Evolutionary conservation across 179 eudicot species (phyloP), one percentile per base, ranked within the genome.

Genomic region (Gypsophila paniculata): DNA sequence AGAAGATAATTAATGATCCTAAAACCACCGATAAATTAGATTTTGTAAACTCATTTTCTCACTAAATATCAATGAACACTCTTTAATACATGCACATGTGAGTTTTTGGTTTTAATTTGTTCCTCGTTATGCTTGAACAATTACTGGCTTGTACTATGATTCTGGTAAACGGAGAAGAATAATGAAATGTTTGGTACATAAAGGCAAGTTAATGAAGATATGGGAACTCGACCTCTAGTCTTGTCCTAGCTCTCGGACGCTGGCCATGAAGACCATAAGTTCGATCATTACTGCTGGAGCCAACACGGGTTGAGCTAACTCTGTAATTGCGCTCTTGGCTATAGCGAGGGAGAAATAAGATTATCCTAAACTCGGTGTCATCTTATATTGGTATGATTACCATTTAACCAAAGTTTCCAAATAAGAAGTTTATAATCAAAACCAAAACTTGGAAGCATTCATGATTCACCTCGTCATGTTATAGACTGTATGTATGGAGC

Each of bases 71-170:
- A 72, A 72, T 72, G 68, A 60, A 69, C 53, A 15, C 19, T 72
- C 72, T 61, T 71, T 52, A 70, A 42, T 67, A 48, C 72, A 70
- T 52, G 10, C 61, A 68, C 72, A 52, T 51, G 60, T 26, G 46
- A 42, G 46, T 6, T 34, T 42, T 36, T 34, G 42, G 3, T 2
- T 3, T 10, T 38, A 29, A 1, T 29, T 4, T 29, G 61, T 32
- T 39, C 22, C 19, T 12, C 52, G 14, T 52, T 58, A 19, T 66
- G 23, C 44, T 17, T 72, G 34, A 29, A 48, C 72, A 74, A 66
- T 75, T 59, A 78, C 78, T 74, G 51, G 19, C 14, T 59, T 60
- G 69, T 17, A 57, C 64, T 74, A n/a, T n/a, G n/a, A n/a, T n/a
- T n/a, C n/a, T n/a, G 22, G 10, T 63, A 2, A 34, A 18, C n/a